Base-by-base conservation (phyloP, 2,329 filamentous ascomycete genomes). In the Aspergillus thermomutatus region DNA sequence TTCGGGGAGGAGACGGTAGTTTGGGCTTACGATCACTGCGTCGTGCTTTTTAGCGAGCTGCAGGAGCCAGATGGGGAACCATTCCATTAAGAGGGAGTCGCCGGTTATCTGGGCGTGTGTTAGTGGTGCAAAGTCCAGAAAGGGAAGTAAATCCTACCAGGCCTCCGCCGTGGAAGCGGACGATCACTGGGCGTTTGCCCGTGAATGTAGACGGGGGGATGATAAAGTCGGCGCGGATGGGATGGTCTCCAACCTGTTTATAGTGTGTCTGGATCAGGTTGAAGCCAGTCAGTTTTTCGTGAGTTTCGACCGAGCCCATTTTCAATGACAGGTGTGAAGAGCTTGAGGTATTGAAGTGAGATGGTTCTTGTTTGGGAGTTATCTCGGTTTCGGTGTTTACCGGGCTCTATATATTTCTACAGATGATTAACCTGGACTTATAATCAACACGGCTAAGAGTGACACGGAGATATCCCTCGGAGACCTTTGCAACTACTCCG, bases 1-100 rank as follows among this genome's bases (percentile, higher is more conserved):
- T 56, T 82, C 80, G 23, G 81, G 81, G n/a, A 80, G 58, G 3
- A 83, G 75, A 8, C 80, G 80, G 68, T 84, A 80, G 64, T 81
- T 78, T 0, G 79, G 76, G 1, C 74, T 68, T 6, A 83, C 63
- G 26, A 79, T 69, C 47, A 83, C 75, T n/a, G 80, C 78, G 14
- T 64, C 64, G 50, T 76, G 71, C 26, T 66, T 60, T 1, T 70
- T 66, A 25, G 75, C 69, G 41, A 79, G 69, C 7, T 78, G 70
- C 7, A 80, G 63, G 7, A 75, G 65, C 73, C 74, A 75, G 25
- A 60, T 54, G 0, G 69, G 58, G 41, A 65, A 67, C 61, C 70
- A 72, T 9, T 66, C 65, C 26, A 64, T 56, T 40, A 50, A 60
- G 7, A 71, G 60, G 3, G 66, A 66, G 48, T 69, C 67, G 11